Conservation (phyloP, 805 yeast genomes). For the Wickerhamomyces canadensis region DNA sequence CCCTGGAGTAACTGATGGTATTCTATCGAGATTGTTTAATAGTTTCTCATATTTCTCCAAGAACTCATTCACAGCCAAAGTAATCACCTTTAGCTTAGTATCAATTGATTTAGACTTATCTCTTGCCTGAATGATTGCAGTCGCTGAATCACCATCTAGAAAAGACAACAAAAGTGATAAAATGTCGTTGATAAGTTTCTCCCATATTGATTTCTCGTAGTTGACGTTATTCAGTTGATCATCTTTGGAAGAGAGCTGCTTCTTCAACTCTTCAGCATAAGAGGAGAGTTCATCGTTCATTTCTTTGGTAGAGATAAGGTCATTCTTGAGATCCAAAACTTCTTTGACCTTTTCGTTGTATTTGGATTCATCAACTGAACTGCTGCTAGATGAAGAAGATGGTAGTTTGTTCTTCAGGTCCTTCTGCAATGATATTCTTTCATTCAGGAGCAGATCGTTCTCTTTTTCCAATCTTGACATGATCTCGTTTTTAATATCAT, state of each 20-base stretch:
- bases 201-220: constrained; percentile 9
- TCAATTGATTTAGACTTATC: constrained; percentile 16
- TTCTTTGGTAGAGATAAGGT: constrained; percentile 19
- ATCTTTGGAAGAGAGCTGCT: constrained; percentile 6
- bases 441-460: constrained; percentile 13
- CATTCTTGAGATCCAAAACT: constrained; percentile 21
- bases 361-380: constrained; percentile 4
- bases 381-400: not conserved
- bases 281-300: constrained; percentile 19
- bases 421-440: constrained; percentile 14
- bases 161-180: constrained; percentile 7
- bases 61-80: constrained; percentile 15
- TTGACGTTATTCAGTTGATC: not conserved
- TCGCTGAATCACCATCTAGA: constrained; percentile 14
- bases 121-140: constrained; percentile 17
- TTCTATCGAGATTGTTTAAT: not conserved
- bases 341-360: constrained; percentile 20
- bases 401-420: constrained; percentile 9
- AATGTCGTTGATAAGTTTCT: constrained; percentile 10
- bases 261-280: constrained; percentile 18
- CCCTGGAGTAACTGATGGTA: not conserved
- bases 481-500: constrained; percentile 18
- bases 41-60: constrained; percentile 3
- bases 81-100: constrained; percentile 17
- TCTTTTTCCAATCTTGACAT: constrained; percentile 18